These are phyloP conservation scores for Suhomyces yuchorum DNA, from an alignment of 1,139 yeast genomes.

Conservation along the genomic window DNA sequence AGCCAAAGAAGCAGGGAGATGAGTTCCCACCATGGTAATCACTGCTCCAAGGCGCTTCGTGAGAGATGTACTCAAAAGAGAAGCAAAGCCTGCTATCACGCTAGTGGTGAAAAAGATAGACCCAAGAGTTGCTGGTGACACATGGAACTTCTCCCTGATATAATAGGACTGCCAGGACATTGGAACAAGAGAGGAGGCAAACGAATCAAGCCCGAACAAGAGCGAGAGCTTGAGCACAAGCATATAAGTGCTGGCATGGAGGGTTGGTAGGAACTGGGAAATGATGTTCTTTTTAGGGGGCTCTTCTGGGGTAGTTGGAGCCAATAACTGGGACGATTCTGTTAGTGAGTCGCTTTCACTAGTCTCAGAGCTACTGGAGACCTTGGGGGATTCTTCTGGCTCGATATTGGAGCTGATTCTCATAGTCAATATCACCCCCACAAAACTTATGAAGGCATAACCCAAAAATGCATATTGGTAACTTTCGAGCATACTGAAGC, in stretches of 20 bases:
- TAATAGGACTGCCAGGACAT: constrained; percentile 49
- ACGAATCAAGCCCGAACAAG: constrained; percentile 45
- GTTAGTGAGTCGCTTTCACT: neutral
- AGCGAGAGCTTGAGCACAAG: constrained; percentile 38
- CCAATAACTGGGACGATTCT: constrained; percentile 9
- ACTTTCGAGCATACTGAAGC: constrained; percentile 26
- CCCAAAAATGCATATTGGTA: constrained; percentile 33
- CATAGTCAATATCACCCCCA: constrained; percentile 23
- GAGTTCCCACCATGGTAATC: constrained; percentile 47
- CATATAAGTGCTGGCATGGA: constrained; percentile 18
- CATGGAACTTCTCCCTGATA: constrained; percentile 37
- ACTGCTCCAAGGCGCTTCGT: constrained; percentile 49
- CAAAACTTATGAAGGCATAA: constrained; percentile 25
- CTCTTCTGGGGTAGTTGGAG: neutral
- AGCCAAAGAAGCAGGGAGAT: constrained; percentile 45
- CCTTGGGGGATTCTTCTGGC: neutral
- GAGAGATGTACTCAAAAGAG: constrained; percentile 44
- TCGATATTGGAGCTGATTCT: constrained; percentile 26
- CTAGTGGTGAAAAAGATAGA: constrained; percentile 42
- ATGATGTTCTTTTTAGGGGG: constrained; percentile 7
- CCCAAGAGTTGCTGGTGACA: constrained; percentile 39
- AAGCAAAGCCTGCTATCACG: constrained; percentile 41
- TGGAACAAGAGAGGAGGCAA: constrained; percentile 48
- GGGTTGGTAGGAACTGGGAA: constrained; percentile 23
- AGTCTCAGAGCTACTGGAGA: neutral